Base-by-base conservation (phyloP, 208 protist genomes). In the Trypanosoma scelopori region DNA sequence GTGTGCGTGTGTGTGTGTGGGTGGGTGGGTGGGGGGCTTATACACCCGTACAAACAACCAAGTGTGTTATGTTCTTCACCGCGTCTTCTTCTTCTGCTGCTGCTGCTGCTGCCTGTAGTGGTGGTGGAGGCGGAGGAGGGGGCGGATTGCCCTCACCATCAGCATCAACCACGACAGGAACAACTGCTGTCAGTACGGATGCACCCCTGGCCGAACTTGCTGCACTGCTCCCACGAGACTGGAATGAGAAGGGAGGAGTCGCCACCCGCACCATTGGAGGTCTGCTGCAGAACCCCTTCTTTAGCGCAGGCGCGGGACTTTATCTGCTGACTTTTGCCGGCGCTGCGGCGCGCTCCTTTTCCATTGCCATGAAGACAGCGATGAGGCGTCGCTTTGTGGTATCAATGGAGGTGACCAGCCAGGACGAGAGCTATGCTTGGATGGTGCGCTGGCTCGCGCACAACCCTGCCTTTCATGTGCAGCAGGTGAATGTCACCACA, bases 381-480 rank as follows among this genome's bases (percentile, higher is more conserved):
- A 46, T 90, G 47, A 69, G 78, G 15, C 81, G 91, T 13, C 74
- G 76, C 32, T 91, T 90, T 48, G 74, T 94, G 28, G 82, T 93
- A 22, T 94, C 91, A 47, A 83, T 96, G 65, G 88, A 96, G 67
- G 76, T 92, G 51, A 89, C 85, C 22, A 92, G 79, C 58, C 71
- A 71, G 49, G 91, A 96, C 69, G 74, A 71, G 67, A 77, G 72
- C 65, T 96, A 84, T 63, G 69, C 76, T 20, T 94, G 88, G 89
- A 82, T 96, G 84, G 78, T 96, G 73, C 82, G 84, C 3, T 96
- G 91, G 89, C 69, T 96, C 12, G 65, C 86, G 22, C 60, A 66
- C 25, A 81, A 94, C 57, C 72, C 74, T 20, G 51, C 62, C 32
- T 91, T 93, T 58, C 68, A 80, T 47, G 82, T 85, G 5, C 85